These are phyloP conservation scores for Geotrichum fermentans DNA, from an alignment of 1,139 yeast species.

Conservation along the genomic window DNA sequence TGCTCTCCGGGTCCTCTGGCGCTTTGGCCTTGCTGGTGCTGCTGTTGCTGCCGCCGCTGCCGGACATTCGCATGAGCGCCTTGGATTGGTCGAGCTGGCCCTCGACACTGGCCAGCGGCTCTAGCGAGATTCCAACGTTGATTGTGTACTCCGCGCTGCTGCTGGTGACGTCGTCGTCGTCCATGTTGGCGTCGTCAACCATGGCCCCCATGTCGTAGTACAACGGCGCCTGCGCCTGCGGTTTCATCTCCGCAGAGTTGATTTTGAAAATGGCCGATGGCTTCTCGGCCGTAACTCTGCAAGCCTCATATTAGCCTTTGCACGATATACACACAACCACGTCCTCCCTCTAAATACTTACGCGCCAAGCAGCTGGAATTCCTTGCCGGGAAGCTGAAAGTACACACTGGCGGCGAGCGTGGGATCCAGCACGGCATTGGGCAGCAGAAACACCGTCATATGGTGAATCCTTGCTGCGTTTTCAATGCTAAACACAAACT, in stretches of 20 bases:
- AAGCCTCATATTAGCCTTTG: too few species aligned
- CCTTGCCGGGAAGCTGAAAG: slow-evolving; percentile 75
- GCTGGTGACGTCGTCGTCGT: slow-evolving; percentile 14
- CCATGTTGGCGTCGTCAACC: slow-evolving; percentile 34
- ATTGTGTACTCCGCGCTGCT: slow-evolving; percentile 34
- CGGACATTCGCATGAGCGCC: neutral
- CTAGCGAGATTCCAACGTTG: slow-evolving; percentile 83
- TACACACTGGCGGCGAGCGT: slow-evolving; percentile 78
- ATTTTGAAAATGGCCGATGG: slow-evolving; percentile 91
- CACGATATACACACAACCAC: too few species aligned
- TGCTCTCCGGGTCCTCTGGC: slow-evolving; percentile 32
- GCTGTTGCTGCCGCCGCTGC: neutral
- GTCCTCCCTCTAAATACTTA: slow-evolving; percentile 24
- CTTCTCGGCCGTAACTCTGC: slow-evolving; percentile 58
- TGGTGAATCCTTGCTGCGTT: slow-evolving; percentile 66
- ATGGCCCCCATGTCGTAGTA: slow-evolving; percentile 35
- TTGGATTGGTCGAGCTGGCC: slow-evolving; percentile 40
- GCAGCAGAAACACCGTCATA: slow-evolving; percentile 69
- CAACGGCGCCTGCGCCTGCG: slow-evolving; percentile 22
- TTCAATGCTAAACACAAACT: slow-evolving; percentile 56
- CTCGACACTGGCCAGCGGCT: slow-evolving; percentile 61
- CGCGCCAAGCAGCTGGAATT: slow-evolving; percentile 72
- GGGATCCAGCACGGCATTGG: slow-evolving; percentile 56
- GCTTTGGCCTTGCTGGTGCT: slow-evolving; percentile 15
- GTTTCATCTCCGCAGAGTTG: slow-evolving; percentile 43